Evolutionary conservation across 768 basidiomycete species (phyloP), one percentile per base, ranked within the genome.

Genomic region (Termitomyces sp.): DNA sequence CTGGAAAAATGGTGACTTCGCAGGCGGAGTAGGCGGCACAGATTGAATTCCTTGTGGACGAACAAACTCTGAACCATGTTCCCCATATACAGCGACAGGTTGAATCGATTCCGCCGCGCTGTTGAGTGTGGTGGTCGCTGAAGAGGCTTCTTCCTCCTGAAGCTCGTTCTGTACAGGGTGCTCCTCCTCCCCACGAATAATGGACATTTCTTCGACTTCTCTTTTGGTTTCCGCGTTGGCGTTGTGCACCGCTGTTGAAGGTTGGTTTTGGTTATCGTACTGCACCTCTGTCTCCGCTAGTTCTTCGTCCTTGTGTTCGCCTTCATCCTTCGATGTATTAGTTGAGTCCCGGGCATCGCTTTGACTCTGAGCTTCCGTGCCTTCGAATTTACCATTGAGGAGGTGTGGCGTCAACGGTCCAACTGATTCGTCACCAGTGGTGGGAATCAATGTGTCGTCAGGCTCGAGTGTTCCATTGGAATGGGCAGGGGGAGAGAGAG

Each of bases 401-500:
- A 22, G 42, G 13, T 44, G 23, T 7, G 15, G 22, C 32, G 11
- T 23, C 47, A 32, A 49, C 3, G 45, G 15, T 20, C 27, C 33
- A 31, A 46, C 46, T 52, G 43, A 50, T 42, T 59, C 42, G 47
- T 56, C 58, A 56, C 48, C 35, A 44, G 6, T 23, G 29, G 48
- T 47, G 43, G 43, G 36, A 31, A 39, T 29, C 33, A 23, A 44
- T 50, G 25, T 50, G 43, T 58, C 54, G 44, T 53, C 46, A 18
- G 27, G 23, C n/a, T 51, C 47, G 47, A 52, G 45, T 36, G n/a
- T 39, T 50, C 29, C 54, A 50, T 50, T 20, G 23, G 36, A 7
- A n/a, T 50, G 16, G 13, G 56, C 50, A 12, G 60, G 60, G 2
- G 66, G 64, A 23, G 68, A 66, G 13, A 59, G 36, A 13, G 69